Conservation (phyloP, 805 yeast genomes). For the Saccharomycopsis sp. region DNA sequence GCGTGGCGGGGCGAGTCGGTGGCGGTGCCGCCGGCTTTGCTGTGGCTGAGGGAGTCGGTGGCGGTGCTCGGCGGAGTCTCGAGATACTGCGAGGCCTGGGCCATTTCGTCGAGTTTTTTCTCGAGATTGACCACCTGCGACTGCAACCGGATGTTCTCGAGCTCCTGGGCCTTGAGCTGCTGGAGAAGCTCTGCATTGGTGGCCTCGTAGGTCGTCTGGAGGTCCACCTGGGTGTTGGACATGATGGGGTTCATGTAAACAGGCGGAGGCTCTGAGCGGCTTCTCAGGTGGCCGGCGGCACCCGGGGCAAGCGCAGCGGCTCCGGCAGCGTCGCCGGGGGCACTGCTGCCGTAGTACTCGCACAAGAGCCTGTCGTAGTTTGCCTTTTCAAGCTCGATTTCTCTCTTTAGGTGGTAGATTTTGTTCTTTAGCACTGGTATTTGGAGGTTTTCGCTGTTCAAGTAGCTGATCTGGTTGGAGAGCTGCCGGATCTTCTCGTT, state of each 20-base stretch:
- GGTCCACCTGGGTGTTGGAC: constrained; percentile 8
- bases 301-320: not conserved
- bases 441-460: not conserved
- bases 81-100: not conserved
- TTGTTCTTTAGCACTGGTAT: not conserved
- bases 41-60: not conserved
- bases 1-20: not conserved
- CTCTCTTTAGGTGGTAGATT: not conserved
- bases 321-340: not conserved
- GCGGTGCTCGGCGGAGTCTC: not conserved
- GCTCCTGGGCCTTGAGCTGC: constrained; percentile 13
- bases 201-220: constrained; percentile 13
- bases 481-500: not conserved
- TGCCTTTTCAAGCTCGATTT: not conserved
- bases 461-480: constrained; percentile 1
- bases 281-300: not conserved
- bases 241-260: not conserved
- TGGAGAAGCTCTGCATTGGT: constrained; percentile 14
- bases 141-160: constrained; percentile 7
- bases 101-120: not conserved
- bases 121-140: not conserved
- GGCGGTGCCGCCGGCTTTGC: not conserved
- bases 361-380: not conserved
- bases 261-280: not conserved
- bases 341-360: not conserved